These are phyloP conservation scores for Leptodermis oblonga DNA, from an alignment of 257 asterid species.

Conservation along the genomic window DNA sequence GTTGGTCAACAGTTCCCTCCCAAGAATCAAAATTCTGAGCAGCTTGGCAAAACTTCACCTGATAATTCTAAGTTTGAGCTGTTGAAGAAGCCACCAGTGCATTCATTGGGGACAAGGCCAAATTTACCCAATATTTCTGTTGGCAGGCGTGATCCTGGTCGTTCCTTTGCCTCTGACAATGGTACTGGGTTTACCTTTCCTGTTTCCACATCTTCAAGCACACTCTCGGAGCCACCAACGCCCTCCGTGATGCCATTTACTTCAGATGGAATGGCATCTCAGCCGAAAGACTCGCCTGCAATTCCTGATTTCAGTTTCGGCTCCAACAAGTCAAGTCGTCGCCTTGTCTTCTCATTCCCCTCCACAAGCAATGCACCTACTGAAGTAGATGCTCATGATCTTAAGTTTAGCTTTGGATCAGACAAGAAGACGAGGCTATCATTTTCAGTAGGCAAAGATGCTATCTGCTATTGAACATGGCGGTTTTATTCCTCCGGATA, in stretches of 20 bases:
- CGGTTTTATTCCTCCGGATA: not conserved
- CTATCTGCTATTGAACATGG: conserved; percentile 43
- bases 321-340: conserved; percentile 34
- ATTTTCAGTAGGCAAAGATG: conserved; percentile 51
- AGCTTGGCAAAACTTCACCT: conserved; percentile 24
- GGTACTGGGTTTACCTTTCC: conserved; percentile 74
- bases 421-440: conserved; percentile 50
- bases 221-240: conserved; percentile 76
- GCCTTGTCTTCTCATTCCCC: conserved; percentile 72
- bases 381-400: conserved; percentile 38
- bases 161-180: conserved; percentile 34
- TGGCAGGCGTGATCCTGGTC: conserved; percentile 35
- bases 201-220: conserved; percentile 48
- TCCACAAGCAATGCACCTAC: conserved; percentile 42
- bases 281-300: conserved; percentile 29
- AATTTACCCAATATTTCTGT: conserved; percentile 49
- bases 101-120: conserved; percentile 38
- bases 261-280: conserved; percentile 26
- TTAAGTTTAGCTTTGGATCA: conserved; percentile 70
- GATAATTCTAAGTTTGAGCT: conserved; percentile 27
- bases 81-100: conserved; percentile 31
- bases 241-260: conserved; percentile 68
- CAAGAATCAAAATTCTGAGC: conserved; percentile 38
- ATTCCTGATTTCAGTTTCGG: conserved; percentile 68
- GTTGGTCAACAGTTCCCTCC: conserved; percentile 20